A percentile compares a stretch with the other conserved stretches of the same genome.
These are phyloP conservation scores for Biscogniauxia sp. DNA, from an alignment of 2,329 filamentous ascomycete genomes.

Conservation along the genomic window DNA sequence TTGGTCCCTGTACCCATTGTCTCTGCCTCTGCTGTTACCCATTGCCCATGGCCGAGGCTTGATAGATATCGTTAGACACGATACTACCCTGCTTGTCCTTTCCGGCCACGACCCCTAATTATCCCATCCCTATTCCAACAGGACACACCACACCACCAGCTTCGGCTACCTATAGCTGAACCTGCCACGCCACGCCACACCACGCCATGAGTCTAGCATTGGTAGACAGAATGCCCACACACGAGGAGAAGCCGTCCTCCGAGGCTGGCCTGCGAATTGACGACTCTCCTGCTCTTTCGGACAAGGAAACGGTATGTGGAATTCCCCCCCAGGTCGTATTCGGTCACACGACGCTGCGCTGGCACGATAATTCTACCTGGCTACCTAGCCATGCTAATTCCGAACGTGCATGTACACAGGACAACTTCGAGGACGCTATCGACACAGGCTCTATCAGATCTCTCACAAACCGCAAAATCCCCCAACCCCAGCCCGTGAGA, in stretches of 20 bases:
- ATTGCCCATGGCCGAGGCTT: background rate
- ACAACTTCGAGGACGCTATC: constrained; percentile 80
- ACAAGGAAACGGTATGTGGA: constrained; percentile 39
- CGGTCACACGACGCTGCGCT: constrained; percentile 13
- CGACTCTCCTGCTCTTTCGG: constrained; percentile 33
- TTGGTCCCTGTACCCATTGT: background rate
- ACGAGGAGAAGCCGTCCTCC: constrained; percentile 29
- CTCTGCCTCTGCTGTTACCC: too few relatives aligned
- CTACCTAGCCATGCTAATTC: constrained; percentile 13
- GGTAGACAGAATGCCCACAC: constrained; percentile 29
- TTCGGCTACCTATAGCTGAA: background rate
- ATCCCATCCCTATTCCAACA: background rate
- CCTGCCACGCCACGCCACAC: background rate
- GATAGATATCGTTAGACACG: background rate
- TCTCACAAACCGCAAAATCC: constrained; percentile 50
- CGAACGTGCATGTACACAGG: constrained; percentile 43
- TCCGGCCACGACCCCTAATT: background rate
- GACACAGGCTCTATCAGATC: constrained; percentile 65
- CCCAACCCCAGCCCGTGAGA: constrained; percentile 34
- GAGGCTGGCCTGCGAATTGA: constrained; percentile 22
- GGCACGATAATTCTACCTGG: constrained; percentile 1
- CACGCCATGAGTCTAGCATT: background rate
- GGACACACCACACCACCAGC: background rate
- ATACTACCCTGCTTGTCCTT: background rate
- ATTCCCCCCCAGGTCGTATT: constrained; percentile 1